Evolutionary conservation across 2,329 filamentous ascomycete genomes (phyloP).

Genomic region (Fonsecaea pugnacius): DNA sequence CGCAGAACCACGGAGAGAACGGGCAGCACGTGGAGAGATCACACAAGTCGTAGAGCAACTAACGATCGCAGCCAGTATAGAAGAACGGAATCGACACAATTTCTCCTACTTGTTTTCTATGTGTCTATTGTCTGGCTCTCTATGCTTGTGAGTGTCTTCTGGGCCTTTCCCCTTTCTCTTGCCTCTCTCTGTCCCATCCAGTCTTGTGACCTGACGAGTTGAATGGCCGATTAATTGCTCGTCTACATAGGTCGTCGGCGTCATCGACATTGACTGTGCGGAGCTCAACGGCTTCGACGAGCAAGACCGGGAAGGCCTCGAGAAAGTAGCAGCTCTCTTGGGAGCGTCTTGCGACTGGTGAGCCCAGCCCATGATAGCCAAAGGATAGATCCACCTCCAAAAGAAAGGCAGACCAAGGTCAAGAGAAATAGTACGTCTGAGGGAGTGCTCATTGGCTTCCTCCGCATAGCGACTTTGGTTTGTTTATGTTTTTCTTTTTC

Average conservation of each 20-base stretch:
- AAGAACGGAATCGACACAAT: no score
- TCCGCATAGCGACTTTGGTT: background rate
- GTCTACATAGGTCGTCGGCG: slow-evolving; percentile 48
- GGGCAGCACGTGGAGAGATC: no score
- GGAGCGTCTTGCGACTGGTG: slow-evolving; percentile 50
- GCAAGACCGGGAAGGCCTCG: slow-evolving; percentile 49
- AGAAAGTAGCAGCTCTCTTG: slow-evolving; percentile 48
- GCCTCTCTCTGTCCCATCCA: background rate
- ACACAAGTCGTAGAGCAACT: no score
- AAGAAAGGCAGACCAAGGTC: background rate
- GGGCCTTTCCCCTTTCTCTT: no score
- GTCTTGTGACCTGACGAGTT: background rate
- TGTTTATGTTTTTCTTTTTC: background rate
- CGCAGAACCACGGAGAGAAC: background rate
- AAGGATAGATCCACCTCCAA: background rate
- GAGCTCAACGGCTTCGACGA: slow-evolving; percentile 51
- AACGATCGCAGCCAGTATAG: no score
- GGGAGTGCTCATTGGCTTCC: background rate
- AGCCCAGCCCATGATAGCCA: background rate
- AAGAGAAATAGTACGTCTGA: background rate
- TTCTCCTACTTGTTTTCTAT: no score
- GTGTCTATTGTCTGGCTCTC: no score
- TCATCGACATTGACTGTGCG: slow-evolving; percentile 55
- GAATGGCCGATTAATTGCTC: background rate
- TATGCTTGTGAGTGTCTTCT: no score